These are phyloP conservation scores for Bigelowiella natans DNA, from an alignment of 78 protist species.

Conservation along the genomic window DNA sequence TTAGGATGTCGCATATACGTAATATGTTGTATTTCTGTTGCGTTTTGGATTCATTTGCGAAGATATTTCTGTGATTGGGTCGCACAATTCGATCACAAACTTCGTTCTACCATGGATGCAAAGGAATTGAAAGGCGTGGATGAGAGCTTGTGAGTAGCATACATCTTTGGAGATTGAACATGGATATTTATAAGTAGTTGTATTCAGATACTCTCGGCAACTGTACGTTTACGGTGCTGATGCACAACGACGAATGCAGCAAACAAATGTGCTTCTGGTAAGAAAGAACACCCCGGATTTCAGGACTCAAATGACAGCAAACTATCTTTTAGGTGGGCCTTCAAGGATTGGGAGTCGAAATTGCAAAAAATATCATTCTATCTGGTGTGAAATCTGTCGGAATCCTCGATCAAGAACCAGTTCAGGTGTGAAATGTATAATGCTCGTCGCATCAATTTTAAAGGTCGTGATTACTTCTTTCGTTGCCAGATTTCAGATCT, in stretches of 20 bases:
- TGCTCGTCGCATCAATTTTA: neutral
- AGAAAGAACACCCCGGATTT: slow-evolving; percentile 62
- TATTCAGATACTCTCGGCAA: slow-evolving; percentile 59
- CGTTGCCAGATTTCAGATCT: slow-evolving; percentile 48
- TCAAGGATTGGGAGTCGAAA: slow-evolving; percentile 85
- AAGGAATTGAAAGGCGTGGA: neutral
- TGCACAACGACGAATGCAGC: slow-evolving; percentile 53
- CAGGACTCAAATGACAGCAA: neutral
- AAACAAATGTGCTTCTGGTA: slow-evolving; percentile 54
- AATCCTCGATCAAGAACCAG: slow-evolving; percentile 59
- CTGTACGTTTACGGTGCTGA: slow-evolving; percentile 63
- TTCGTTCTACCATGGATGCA: neutral
- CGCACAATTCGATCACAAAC: neutral
- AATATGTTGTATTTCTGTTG: too few relatives aligned
- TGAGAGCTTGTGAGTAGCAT: too few relatives aligned
- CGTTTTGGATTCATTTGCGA: too few relatives aligned
- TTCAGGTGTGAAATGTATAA: neutral
- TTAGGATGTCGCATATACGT: too few relatives aligned
- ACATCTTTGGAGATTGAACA: too few relatives aligned
- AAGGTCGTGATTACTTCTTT: neutral
- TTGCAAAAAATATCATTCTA: slow-evolving; percentile 90
- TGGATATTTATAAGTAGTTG: too few relatives aligned
- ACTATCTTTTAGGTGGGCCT: slow-evolving; percentile 52
- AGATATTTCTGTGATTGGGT: too few relatives aligned
- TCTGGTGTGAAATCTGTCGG: slow-evolving; percentile 81